Evolutionary conservation across 768 basidiomycete genomes (phyloP).

Genomic region (Auricularia sp.): DNA sequence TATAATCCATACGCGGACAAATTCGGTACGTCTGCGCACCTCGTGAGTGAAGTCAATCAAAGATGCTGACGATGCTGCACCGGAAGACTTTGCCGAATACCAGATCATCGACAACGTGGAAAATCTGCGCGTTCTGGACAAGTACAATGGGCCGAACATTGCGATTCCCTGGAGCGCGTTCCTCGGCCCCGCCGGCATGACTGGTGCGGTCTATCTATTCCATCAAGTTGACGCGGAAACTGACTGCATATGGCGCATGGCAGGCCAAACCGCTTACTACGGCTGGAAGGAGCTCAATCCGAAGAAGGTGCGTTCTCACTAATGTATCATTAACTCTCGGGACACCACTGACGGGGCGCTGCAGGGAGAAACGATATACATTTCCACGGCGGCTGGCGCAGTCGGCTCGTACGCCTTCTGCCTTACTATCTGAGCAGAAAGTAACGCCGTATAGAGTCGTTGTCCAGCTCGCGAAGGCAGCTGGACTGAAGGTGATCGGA

Average conservation of each 20-base stretch:
- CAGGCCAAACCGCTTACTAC: conserved; percentile 24
- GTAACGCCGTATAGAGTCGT: background rate
- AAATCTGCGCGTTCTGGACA: conserved; percentile 24
- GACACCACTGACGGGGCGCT: background rate
- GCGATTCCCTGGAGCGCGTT: conserved; percentile 40
- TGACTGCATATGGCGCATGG: background rate
- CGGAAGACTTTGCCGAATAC: conserved; percentile 34
- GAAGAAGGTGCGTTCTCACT: conserved; percentile 24
- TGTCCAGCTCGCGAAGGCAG: conserved; percentile 30
- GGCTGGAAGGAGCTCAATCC: conserved; percentile 35
- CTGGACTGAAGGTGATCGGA: conserved; percentile 33
- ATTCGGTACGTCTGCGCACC: too few relatives aligned
- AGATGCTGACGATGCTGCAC: too few relatives aligned
- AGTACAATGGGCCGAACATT: conserved; percentile 19
- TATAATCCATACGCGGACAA: conserved; percentile 11
- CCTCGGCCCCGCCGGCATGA: conserved; percentile 41
- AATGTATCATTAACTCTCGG: background rate
- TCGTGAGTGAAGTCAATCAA: too few relatives aligned
- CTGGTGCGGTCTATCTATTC: background rate
- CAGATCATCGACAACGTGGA: conserved; percentile 15
- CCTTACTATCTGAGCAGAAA: background rate
- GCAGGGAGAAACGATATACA: conserved; percentile 42
- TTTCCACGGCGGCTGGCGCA: conserved; percentile 37
- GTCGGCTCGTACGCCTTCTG: conserved; percentile 47
- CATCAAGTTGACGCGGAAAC: too few relatives aligned